A percentile compares a stretch with the other conserved stretches of the same genome.
Evolutionary conservation across 202 grass and related monocot species (phyloP).

Genomic region (Bolboschoenoplectus hybrid): DNA sequence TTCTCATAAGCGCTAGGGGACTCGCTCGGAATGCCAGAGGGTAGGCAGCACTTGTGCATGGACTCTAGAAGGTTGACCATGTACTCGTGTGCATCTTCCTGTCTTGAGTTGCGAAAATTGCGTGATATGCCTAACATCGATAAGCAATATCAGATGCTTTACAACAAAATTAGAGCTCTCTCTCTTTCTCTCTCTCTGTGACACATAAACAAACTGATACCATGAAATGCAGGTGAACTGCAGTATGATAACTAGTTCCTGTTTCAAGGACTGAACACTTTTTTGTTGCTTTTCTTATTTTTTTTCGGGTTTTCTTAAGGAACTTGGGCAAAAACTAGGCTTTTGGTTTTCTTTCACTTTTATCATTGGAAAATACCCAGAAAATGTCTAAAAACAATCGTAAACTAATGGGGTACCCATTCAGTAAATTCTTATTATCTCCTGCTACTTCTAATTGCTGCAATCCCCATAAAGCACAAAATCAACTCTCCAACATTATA

Average conservation of each 20-base stretch:
- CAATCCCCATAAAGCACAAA: slow-evolving; percentile 1
- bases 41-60: slow-evolving; percentile 98
- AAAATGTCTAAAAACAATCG: background rate
- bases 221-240: background rate
- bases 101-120: slow-evolving; percentile 85
- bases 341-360: background rate
- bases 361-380: background rate
- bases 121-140: slow-evolving; percentile 73
- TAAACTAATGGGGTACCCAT: slow-evolving; percentile 35
- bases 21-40: slow-evolving; percentile 80
- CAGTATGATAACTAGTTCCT: background rate
- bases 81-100: slow-evolving; percentile 97
- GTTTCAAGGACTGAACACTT: background rate
- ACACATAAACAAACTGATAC: background rate
- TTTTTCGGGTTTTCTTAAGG: background rate
- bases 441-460: background rate
- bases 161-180: background rate
- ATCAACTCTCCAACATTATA: slow-evolving; percentile 1
- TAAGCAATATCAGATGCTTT: slow-evolving; percentile 11
- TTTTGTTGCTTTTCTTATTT: background rate
- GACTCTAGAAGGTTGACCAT: slow-evolving; percentile 99
- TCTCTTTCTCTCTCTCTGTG: background rate
- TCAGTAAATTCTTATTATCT: background rate
- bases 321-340: background rate
- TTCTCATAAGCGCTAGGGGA: slow-evolving; percentile 92